phyloP scores from a whole-genome alignment of 306 rosid species.

The Mimosa pudica region DNA sequence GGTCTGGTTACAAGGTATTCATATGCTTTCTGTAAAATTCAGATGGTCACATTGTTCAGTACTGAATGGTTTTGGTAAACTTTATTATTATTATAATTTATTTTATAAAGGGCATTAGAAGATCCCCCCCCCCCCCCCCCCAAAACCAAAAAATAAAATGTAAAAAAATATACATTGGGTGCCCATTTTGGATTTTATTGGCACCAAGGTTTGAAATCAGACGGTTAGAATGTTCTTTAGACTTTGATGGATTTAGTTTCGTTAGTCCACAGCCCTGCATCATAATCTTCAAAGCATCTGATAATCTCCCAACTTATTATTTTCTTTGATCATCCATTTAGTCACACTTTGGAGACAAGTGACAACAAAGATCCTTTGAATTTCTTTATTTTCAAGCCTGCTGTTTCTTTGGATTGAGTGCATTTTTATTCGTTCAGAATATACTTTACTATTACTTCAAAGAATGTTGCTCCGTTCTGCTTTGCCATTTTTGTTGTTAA shows the following conservation, averaged over 20 bases:
- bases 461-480: background rate
- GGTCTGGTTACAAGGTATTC: conserved; percentile 91
- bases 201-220: conserved; percentile 17
- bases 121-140: no score
- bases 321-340: background rate
- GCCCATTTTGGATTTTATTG: conserved; percentile 14
- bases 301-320: conserved; percentile 12
- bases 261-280: background rate
- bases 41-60: background rate
- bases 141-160: no score
- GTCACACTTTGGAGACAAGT: background rate
- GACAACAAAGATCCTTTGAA: background rate
- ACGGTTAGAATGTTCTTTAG: background rate
- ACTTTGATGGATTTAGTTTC: conserved; percentile 15
- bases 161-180: background rate
- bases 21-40: background rate
- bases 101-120: no score
- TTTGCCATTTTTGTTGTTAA: background rate
- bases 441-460: background rate
- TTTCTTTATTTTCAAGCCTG: background rate
- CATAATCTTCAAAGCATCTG: background rate
- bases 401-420: background rate
- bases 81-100: no score
- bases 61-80: conserved; percentile 1
- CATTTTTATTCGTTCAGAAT: background rate